Evolutionary conservation across 257 asterid species (phyloP).

Genomic region (Nicotiana tomentosiformis): DNA sequence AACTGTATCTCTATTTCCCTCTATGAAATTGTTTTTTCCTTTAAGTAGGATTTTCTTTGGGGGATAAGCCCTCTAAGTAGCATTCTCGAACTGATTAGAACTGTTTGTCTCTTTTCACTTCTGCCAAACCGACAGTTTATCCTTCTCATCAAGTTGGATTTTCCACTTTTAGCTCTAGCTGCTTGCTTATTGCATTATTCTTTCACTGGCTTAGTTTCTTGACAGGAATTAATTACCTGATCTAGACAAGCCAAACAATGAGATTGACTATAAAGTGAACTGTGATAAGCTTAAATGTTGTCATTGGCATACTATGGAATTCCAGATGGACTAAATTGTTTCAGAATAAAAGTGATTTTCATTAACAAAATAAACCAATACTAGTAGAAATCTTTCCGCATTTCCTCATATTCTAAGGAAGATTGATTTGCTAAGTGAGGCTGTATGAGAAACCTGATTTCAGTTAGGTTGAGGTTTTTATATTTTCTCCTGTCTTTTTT

Average conservation of each 20-base stretch:
- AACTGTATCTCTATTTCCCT: background rate
- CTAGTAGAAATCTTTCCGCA: background rate
- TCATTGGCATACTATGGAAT: background rate
- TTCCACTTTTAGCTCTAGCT: background rate
- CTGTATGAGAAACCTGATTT: constrained; percentile 24
- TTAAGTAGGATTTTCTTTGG: too few relatives aligned
- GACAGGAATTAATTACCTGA: background rate
- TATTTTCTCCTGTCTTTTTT: constrained; percentile 44
- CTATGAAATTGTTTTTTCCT: too few relatives aligned
- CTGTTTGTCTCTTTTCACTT: background rate
- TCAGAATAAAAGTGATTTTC: background rate
- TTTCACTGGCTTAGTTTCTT: background rate
- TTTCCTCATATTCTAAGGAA: background rate
- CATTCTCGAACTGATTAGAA: too few relatives aligned
- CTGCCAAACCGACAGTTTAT: background rate
- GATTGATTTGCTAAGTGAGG: background rate
- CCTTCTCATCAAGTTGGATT: background rate
- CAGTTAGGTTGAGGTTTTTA: constrained; percentile 57
- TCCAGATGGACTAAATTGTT: background rate
- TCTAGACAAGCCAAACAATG: background rate
- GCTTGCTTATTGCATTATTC: background rate
- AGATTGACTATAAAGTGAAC: background rate
- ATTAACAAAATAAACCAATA: background rate
- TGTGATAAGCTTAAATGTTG: background rate
- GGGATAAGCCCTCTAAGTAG: too few relatives aligned